phyloP scores from a whole-genome alignment of 106 monocot species.

The Agapanthus africanus region DNA sequence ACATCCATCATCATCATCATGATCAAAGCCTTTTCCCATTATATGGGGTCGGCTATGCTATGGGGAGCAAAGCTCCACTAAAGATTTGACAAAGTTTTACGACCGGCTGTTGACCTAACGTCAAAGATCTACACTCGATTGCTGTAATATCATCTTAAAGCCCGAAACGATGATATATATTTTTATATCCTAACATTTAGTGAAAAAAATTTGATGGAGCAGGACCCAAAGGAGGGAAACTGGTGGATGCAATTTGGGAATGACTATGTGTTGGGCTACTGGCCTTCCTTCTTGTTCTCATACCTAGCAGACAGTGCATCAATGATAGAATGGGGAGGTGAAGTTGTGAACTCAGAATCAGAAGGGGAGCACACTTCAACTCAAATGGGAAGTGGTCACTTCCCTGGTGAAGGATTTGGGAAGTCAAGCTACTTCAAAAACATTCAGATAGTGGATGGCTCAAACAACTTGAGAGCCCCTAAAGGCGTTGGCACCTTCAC shows the following conservation, averaged over 20 bases:
- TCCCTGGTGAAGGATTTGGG: conserved; percentile 68
- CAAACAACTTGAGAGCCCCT: conserved; percentile 56
- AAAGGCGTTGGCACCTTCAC: conserved; percentile 46
- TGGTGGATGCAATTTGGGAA: conserved; percentile 90
- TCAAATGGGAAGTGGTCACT: conserved; percentile 75
- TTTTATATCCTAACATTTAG: not conserved
- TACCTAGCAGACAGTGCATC: conserved; percentile 51
- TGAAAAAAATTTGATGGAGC: not conserved
- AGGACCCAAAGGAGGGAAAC: conserved; percentile 67
- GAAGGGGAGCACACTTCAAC: conserved; percentile 77
- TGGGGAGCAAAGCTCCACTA: too few species aligned
- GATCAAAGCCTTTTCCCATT: too few species aligned
- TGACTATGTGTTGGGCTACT: conserved; percentile 64
- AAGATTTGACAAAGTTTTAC: too few species aligned
- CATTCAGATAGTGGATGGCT: conserved; percentile 61
- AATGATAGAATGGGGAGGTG: conserved; percentile 86
- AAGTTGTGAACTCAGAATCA: conserved; percentile 64
- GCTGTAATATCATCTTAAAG: too few species aligned
- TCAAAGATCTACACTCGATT: too few species aligned
- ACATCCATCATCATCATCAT: too few species aligned
- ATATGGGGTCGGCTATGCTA: too few species aligned
- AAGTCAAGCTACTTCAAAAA: conserved; percentile 81
- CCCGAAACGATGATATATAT: too few species aligned
- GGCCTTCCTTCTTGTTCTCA: conserved; percentile 74
- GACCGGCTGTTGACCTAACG: too few species aligned